Percentiles rank a stretch among this genome's conserved stretches.
These are phyloP conservation scores for Rhexocercosporidium sp. DNA, from an alignment of 2,329 filamentous ascomycete species.

Conservation along the genomic window DNA sequence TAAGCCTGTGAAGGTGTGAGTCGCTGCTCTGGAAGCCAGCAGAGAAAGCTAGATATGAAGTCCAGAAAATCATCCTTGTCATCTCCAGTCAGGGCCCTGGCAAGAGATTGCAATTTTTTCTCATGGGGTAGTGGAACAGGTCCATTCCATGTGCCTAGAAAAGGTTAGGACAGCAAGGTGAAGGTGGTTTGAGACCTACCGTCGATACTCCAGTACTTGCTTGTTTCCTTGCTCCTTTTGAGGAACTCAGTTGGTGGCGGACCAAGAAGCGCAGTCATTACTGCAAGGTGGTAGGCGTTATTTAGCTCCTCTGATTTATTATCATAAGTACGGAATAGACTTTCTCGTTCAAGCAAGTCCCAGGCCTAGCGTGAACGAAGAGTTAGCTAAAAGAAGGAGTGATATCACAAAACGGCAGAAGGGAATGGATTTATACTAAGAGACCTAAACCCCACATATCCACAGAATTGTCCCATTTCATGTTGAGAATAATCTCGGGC, in stretches of 20 bases:
- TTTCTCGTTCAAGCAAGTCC: conserved; percentile 28
- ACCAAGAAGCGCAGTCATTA: conserved; percentile 29
- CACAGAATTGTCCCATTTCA: conserved; percentile 42
- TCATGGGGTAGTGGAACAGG: conserved; percentile 23
- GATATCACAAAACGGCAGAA: not conserved
- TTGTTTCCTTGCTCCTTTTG: conserved; percentile 28
- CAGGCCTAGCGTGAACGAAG: conserved; percentile 23
- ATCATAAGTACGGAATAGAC: conserved; percentile 27
- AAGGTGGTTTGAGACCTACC: conserved; percentile 16
- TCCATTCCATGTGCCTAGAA: conserved; percentile 28
- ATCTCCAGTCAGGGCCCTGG: conserved; percentile 19
- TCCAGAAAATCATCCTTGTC: conserved; percentile 26
- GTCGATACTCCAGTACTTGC: conserved; percentile 26
- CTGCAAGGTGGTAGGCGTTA: conserved; percentile 25
- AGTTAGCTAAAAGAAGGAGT: conserved; percentile 17
- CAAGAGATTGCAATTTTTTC: conserved; percentile 27
- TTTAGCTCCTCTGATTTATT: conserved; percentile 24
- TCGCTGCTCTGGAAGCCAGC: conserved; percentile 28
- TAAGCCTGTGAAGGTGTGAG: conserved; percentile 23
- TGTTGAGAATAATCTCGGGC: conserved; percentile 45
- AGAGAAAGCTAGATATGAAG: conserved; percentile 23
- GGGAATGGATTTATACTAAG: conserved; percentile 35
- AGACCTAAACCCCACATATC: conserved; percentile 46
- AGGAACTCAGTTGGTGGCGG: conserved; percentile 29
- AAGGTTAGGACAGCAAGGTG: conserved; percentile 15